Evolutionary conservation across 768 basidiomycete genomes (phyloP).

Genomic region (Xerocomus brunneocitrinus): DNA sequence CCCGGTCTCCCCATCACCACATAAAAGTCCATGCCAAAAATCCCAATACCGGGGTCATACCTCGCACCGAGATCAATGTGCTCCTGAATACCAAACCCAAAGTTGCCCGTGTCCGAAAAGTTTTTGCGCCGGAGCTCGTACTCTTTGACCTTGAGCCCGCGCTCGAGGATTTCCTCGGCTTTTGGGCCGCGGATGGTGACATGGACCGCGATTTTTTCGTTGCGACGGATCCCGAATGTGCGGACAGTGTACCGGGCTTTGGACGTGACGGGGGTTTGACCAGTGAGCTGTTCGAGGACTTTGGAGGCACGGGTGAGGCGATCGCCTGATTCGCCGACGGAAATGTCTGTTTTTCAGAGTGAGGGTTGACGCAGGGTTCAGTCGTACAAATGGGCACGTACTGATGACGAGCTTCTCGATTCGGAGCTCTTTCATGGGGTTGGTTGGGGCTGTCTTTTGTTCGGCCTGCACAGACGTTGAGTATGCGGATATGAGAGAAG

Average conservation of each 20-base stretch:
- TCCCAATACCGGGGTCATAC: slow-evolving; percentile 98
- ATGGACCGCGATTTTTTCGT: slow-evolving; percentile 99
- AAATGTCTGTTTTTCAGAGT: slow-evolving; percentile 69
- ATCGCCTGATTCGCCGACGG: slow-evolving; percentile 99
- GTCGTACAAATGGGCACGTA: slow-evolving; percentile 38
- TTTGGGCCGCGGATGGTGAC: slow-evolving; percentile 99
- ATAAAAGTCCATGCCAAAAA: slow-evolving; percentile 99
- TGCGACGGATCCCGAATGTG: slow-evolving; percentile 98
- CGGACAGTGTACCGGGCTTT: slow-evolving; percentile 99
- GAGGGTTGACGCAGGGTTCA: background rate
- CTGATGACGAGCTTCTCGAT: slow-evolving; percentile 99
- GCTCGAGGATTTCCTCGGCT: slow-evolving; percentile 99
- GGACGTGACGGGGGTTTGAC: slow-evolving; percentile 98
- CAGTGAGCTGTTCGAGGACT: slow-evolving; percentile 98
- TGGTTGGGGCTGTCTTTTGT: slow-evolving; percentile 81
- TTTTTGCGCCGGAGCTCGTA: slow-evolving; percentile 96
- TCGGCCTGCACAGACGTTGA: slow-evolving; percentile 55
- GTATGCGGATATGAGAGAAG: background rate
- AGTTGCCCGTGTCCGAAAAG: slow-evolving; percentile 99
- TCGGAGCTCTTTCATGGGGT: slow-evolving; percentile 93
- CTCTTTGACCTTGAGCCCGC: slow-evolving; percentile 99
- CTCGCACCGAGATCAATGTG: slow-evolving; percentile 99
- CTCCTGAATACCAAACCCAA: slow-evolving; percentile 98
- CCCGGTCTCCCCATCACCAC: slow-evolving; percentile 97
- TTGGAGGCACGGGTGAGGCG: slow-evolving; percentile 98